phyloP scores from a whole-genome alignment of 495 filamentous ascomycete species.

The Xylaria castorea region DNA sequence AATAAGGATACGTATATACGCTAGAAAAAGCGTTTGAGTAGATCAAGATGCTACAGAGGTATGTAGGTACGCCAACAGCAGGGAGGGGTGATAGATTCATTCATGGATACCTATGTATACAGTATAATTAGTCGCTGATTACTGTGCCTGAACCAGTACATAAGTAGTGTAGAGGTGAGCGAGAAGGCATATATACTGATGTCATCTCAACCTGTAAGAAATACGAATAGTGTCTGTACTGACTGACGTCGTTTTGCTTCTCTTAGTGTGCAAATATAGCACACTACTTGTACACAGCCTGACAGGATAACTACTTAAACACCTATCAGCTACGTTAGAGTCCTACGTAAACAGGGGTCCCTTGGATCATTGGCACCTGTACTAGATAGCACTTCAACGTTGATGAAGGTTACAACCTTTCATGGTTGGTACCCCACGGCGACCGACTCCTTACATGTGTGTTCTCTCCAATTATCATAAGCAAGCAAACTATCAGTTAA shows the following conservation, averaged over 20 bases:
- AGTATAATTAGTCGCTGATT: neutral
- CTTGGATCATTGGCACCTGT: neutral
- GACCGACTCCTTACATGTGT: neutral
- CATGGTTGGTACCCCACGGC: neutral
- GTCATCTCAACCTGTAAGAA: neutral
- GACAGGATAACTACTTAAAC: neutral
- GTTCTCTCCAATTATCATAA: neutral
- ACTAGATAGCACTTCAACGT: neutral
- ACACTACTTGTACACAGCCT: neutral
- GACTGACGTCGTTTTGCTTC: conserved; percentile 11
- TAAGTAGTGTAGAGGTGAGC: no score
- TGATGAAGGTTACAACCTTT: neutral
- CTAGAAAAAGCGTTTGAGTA: no score
- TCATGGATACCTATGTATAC: neutral
- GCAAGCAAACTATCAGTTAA: neutral
- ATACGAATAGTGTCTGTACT: conserved; percentile 2
- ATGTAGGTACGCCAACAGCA: neutral
- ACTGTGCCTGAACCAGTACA: neutral
- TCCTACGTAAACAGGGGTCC: no score
- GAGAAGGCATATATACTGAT: neutral
- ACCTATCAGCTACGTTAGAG: neutral
- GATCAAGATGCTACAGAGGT: no score
- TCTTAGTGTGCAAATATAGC: neutral
- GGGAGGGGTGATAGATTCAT: no score
- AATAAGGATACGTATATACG: neutral